phyloP scores from a whole-genome alignment of 2,329 filamentous ascomycete genomes.

The Nannizzia gypsea region DNA sequence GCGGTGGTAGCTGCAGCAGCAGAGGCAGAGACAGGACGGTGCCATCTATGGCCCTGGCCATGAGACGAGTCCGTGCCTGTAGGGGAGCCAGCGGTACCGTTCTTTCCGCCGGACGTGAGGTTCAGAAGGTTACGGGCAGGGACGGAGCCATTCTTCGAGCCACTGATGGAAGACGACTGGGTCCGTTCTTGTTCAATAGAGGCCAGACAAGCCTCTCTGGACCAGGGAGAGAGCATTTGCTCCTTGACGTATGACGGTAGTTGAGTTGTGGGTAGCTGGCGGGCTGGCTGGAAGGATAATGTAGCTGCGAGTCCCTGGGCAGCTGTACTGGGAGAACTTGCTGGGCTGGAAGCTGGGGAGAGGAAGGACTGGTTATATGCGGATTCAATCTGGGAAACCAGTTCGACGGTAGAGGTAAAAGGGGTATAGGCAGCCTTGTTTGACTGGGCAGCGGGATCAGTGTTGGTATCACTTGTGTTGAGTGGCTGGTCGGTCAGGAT shows the following conservation, averaged over 20 bases:
- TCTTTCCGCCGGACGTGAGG: slow-evolving; percentile 17
- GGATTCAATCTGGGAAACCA: slow-evolving; percentile 63
- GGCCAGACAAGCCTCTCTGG: slow-evolving; percentile 58
- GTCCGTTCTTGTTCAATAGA: slow-evolving; percentile 54
- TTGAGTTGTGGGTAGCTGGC: slow-evolving; percentile 27
- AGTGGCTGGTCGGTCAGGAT: slow-evolving; percentile 34
- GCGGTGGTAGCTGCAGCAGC: slow-evolving; percentile 1
- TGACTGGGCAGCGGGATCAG: background rate
- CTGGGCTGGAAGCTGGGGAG: slow-evolving; percentile 59
- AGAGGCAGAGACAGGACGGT: slow-evolving; percentile 13
- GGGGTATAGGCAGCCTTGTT: slow-evolving; percentile 44
- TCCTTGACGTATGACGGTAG: slow-evolving; percentile 58
- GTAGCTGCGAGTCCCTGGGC: slow-evolving; percentile 47
- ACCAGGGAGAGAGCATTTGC: slow-evolving; percentile 70
- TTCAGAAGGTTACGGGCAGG: slow-evolving; percentile 19
- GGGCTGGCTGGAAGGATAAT: background rate
- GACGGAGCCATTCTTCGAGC: slow-evolving; percentile 45
- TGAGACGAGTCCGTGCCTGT: slow-evolving; percentile 16
- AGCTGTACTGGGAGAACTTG: slow-evolving; percentile 54
- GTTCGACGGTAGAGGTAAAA: slow-evolving; percentile 59
- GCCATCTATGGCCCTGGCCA: slow-evolving; percentile 7
- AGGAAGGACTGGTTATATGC: slow-evolving; percentile 47
- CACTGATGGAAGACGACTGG: slow-evolving; percentile 62
- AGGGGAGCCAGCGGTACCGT: slow-evolving; percentile 22
- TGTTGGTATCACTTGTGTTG: slow-evolving; percentile 22